Conservation (phyloP, 2,329 filamentous ascomycete genomes). For the Aureobasidium sp. region DNA sequence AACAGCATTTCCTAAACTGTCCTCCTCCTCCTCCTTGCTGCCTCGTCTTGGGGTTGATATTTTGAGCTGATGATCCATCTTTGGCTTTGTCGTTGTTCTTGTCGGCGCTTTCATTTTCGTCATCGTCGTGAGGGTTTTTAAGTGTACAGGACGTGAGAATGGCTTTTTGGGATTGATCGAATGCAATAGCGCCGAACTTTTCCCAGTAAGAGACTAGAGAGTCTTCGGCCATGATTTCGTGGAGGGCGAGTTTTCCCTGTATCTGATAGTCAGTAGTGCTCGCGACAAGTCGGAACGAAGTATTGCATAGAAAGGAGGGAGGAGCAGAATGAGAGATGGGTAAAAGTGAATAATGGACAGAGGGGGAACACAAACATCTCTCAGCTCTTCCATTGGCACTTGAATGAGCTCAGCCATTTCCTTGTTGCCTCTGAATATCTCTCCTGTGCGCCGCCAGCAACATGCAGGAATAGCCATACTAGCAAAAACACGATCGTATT, state of each 20-base stretch:
- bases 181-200: conserved; percentile 96
- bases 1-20: conserved; percentile 70
- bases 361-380: conserved; percentile 61
- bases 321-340: no score
- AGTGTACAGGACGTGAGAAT: conserved; percentile 89
- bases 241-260: conserved; percentile 86
- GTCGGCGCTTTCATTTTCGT: neutral
- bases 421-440: conserved; percentile 95
- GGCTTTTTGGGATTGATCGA: conserved; percentile 88
- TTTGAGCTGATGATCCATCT: no score
- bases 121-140: conserved; percentile 60
- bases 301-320: neutral
- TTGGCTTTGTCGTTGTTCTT: neutral
- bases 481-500: conserved; percentile 96
- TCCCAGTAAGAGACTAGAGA: conserved; percentile 97
- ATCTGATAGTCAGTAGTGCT: neutral
- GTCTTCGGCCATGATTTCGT: conserved; percentile 92
- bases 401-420: conserved; percentile 97
- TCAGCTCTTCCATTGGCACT: conserved; percentile 80
- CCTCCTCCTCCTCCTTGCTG: conserved; percentile 52
- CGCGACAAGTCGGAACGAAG: no score
- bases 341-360: no score
- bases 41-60: no score
- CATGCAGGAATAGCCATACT: conserved; percentile 98
- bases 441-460: conserved; percentile 92